phyloP scores from a whole-genome alignment of 768 basidiomycete genomes.

The Boletus tomentosulus region DNA sequence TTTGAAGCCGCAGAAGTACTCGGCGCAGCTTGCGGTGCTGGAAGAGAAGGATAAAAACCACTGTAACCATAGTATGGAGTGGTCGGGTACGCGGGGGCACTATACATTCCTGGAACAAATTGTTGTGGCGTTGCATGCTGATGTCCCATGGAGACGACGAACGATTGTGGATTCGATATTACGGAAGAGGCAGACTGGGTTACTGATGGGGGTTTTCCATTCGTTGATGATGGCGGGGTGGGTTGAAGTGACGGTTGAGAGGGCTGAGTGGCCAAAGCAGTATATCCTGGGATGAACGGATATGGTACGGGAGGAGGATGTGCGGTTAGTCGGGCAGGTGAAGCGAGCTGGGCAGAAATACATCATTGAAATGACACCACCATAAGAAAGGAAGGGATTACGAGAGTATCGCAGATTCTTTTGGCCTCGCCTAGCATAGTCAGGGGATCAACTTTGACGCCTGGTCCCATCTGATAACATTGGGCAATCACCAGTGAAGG shows the following conservation, averaged over 20 bases:
- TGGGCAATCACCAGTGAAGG: slow-evolving; percentile 73
- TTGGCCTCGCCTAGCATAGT: slow-evolving; percentile 74
- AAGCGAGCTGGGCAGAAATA: slow-evolving; percentile 52
- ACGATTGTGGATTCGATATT: slow-evolving; percentile 69
- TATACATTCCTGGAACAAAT: slow-evolving; percentile 34
- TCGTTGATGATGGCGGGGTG: slow-evolving; percentile 35
- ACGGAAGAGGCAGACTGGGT: slow-evolving; percentile 40
- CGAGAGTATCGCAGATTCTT: slow-evolving; percentile 71
- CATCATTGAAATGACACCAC: slow-evolving; percentile 9
- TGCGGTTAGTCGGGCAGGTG: slow-evolving; percentile 65
- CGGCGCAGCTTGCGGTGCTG: slow-evolving; percentile 21
- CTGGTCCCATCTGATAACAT: slow-evolving; percentile 72
- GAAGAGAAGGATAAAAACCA: slow-evolving; percentile 31
- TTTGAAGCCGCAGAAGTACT: slow-evolving; percentile 26
- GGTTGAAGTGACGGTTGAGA: slow-evolving; percentile 33
- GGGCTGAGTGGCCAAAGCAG: slow-evolving; percentile 18
- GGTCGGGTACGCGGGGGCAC: slow-evolving; percentile 48
- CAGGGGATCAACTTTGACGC: slow-evolving; percentile 67
- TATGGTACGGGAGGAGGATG: slow-evolving; percentile 62
- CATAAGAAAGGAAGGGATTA: slow-evolving; percentile 29
- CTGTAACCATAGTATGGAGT: slow-evolving; percentile 61
- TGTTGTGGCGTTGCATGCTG: slow-evolving; percentile 47
- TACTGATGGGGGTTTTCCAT: slow-evolving; percentile 30
- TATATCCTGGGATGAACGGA: slow-evolving; percentile 42
- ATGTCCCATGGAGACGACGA: slow-evolving; percentile 65